Evolutionary conservation across 352 stramenopile genomes (phyloP), one percentile per base, ranked within the genome.

Genomic region (Poterioochromonas sp.): DNA sequence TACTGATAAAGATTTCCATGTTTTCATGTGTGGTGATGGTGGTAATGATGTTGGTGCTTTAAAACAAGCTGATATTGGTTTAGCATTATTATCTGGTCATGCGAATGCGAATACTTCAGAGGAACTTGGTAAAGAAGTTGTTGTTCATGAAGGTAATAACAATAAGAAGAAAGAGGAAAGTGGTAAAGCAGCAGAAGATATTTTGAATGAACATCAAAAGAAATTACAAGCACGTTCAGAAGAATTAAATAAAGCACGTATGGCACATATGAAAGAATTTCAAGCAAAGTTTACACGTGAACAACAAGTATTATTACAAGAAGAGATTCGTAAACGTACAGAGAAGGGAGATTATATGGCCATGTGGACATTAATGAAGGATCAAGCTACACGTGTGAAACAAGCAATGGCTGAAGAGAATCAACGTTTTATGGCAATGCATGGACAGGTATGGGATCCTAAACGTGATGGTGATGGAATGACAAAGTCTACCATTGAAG

Each of bases 11-110:
- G 62, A 71, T 71, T 40, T 43, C 18, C 62, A 79, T 71, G 98
- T 93, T 35, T 86, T 99, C 32, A 98, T 98, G 94, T 99, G 95
- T 73, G 95, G 95, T 76, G 95, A 99, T 79, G 95, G 95, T 76
- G 95, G 90, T 26, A 97, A 97, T 76, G 92, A 97, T 81, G 92
- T 97, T 2, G 92, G 92, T 40, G 92, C 92, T 0, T 83, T 97
- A 43, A 97, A 97, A 83, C 92, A 97, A 29, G 91, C 93, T 3
- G 87, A 96, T 79, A 89, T 97, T 35, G 93, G 92, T 15, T 89
- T 98, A 47, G 95, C 91, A 5, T 95, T 98, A 34, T 89, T 98
- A 29, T 95, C 85, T 82, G 86, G 87, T 15, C 87, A 87, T 29
- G 88, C 90, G 77, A 76, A 93, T 32, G 89, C 92, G 5, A 93